A percentile compares a stretch with the other conserved stretches of the same genome.
Conservation (phyloP, 805 yeast genomes). For the Candida ipomoeae region DNA sequence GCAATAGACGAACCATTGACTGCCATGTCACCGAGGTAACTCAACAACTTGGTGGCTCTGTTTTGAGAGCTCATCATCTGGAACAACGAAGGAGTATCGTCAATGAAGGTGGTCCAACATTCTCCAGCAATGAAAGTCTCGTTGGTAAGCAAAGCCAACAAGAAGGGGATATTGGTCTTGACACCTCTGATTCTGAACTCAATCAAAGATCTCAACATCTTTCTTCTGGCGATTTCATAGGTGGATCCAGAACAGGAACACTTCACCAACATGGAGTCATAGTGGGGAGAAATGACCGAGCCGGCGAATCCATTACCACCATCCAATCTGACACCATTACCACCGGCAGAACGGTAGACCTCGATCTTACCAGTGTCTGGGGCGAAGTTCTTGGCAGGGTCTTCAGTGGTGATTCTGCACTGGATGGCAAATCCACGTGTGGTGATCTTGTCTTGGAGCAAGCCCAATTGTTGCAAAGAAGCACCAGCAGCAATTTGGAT, state of each 20-base stretch:
- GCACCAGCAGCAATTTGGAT: slow-evolving; percentile 99
- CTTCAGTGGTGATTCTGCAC: slow-evolving; percentile 98
- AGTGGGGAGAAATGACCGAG: slow-evolving; percentile 92
- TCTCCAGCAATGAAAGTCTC: slow-evolving; percentile 79
- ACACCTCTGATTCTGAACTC: slow-evolving; percentile 99
- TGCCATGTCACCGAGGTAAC: slow-evolving; percentile 87
- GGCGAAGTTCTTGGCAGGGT: slow-evolving; percentile 92
- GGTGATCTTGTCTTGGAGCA: slow-evolving; percentile 90
- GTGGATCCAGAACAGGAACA: slow-evolving; percentile 97
- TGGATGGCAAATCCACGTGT: slow-evolving; percentile 98
- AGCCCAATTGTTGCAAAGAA: slow-evolving; percentile 81
- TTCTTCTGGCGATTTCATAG: slow-evolving; percentile 93
- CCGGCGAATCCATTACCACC: slow-evolving; percentile 99
- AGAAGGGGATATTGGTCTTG: slow-evolving; percentile 95
- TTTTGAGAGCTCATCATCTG: slow-evolving; percentile 92
- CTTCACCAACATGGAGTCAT: slow-evolving; percentile 97
- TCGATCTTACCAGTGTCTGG: slow-evolving; percentile 98
- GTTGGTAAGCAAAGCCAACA: slow-evolving; percentile 85
- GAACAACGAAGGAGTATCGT: slow-evolving; percentile 94
- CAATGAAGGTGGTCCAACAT: slow-evolving; percentile 98
- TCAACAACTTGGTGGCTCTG: slow-evolving; percentile 91
- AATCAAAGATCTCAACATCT: slow-evolving; percentile 93
- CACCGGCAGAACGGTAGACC: slow-evolving; percentile 97
- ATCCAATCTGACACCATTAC: slow-evolving; percentile 97
- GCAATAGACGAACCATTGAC: slow-evolving; percentile 95